Percentiles rank a stretch among this genome's conserved stretches.
Evolutionary conservation across 352 stramenopile genomes (phyloP).

Genomic region (Blastocystis sp.): DNA sequence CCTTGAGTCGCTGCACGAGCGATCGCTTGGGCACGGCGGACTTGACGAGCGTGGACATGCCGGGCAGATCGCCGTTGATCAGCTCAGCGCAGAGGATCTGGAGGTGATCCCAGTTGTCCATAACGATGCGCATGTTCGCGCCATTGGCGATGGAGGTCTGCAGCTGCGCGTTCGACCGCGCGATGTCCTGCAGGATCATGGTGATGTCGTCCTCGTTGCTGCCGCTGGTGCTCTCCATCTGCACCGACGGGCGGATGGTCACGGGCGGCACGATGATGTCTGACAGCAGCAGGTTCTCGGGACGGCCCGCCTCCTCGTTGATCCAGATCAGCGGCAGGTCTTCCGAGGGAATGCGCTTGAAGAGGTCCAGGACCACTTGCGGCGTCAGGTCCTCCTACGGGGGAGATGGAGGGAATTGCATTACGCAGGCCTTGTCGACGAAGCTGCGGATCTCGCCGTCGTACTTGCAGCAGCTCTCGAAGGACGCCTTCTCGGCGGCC

Average conservation of each 20-base stretch:
- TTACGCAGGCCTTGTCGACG: conserved; percentile 80
- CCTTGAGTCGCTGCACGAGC: conserved; percentile 94
- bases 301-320: conserved; percentile 85
- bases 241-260: conserved; percentile 94
- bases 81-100: conserved; percentile 92
- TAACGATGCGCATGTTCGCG: conserved; percentile 93
- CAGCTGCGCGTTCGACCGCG: conserved; percentile 95
- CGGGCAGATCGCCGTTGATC: conserved; percentile 96
- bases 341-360: conserved; percentile 91
- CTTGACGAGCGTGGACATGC: conserved; percentile 88
- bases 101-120: conserved; percentile 98
- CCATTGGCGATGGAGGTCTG: conserved; percentile 88
- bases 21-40: conserved; percentile 89
- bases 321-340: conserved; percentile 96
- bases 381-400: conserved; percentile 73
- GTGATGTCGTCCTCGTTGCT: conserved; percentile 98
- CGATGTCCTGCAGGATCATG: conserved; percentile 97
- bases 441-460: conserved; percentile 82
- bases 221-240: conserved; percentile 89
- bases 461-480: conserved; percentile 68
- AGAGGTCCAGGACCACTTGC: conserved; percentile 86
- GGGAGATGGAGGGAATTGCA: neutral
- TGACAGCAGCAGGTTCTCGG: conserved; percentile 94
- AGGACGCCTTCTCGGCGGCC: conserved; percentile 70
- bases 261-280: conserved; percentile 95